Evolutionary conservation across 345 rosid species (phyloP).

Genomic region (Euphorbia pulcherrima): DNA sequence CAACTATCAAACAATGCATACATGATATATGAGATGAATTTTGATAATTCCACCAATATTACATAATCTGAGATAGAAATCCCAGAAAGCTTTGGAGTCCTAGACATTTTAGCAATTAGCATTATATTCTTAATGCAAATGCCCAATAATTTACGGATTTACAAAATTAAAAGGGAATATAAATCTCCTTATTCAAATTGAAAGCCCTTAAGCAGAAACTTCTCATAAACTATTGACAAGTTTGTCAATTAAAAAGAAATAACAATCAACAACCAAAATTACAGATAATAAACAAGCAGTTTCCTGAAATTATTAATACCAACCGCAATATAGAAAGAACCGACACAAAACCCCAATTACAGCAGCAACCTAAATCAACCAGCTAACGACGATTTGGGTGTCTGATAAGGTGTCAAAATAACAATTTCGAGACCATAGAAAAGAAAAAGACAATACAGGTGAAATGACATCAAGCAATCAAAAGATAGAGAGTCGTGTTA

Average conservation of each 20-base stretch:
- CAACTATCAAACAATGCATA: not conserved
- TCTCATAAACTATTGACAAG: not conserved
- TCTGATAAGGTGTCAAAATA: not conserved
- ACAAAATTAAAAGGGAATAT: not conserved
- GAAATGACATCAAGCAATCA: no score
- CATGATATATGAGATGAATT: not conserved
- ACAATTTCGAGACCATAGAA: not conserved
- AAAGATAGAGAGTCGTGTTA: no score
- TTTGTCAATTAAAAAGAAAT: not conserved
- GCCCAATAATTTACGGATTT: not conserved
- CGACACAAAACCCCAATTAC: not conserved
- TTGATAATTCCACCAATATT: not conserved
- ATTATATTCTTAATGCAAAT: no score
- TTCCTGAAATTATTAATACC: not conserved
- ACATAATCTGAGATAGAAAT: not conserved
- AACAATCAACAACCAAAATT: not conserved
- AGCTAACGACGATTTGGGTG: not conserved
- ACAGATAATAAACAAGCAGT: not conserved
- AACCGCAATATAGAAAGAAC: not conserved
- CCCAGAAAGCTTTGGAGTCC: not conserved
- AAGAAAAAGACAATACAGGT: not conserved
- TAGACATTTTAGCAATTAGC: slow-evolving; percentile 1
- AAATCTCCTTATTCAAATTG: not conserved
- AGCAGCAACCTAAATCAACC: not conserved
- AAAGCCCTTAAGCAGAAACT: not conserved